Conservation (phyloP, 2,329 filamentous ascomycete species). For the Alternaria angustiovoidea region DNA sequence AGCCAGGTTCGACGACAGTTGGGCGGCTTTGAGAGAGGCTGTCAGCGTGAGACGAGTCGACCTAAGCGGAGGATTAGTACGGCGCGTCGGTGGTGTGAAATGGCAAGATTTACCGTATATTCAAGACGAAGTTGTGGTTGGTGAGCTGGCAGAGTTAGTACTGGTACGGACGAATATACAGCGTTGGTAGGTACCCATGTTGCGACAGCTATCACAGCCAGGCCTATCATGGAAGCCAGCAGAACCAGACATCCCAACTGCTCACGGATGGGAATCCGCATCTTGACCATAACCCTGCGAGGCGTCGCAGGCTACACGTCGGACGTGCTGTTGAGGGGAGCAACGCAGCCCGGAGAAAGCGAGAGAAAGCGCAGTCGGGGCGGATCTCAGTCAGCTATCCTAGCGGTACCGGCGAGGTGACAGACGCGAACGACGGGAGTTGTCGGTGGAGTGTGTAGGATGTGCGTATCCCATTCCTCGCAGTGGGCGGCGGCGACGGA, state of each 20-base stretch:
- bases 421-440: conserved; percentile 21
- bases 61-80: conserved; percentile 36
- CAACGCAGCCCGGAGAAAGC: conserved; percentile 8
- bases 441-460: conserved; percentile 16
- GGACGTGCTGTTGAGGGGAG: conserved; percentile 12
- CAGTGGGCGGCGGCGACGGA: not conserved
- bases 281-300: conserved; percentile 55
- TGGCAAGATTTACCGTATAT: conserved; percentile 55
- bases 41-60: conserved; percentile 74
- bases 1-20: conserved; percentile 79
- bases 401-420: conserved; percentile 19
- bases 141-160: conserved; percentile 56
- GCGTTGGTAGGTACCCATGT: conserved; percentile 58
- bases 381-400: not conserved
- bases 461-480: conserved; percentile 40
- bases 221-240: conserved; percentile 74
- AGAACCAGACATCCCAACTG: conserved; percentile 85
- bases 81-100: not conserved
- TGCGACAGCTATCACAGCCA: conserved; percentile 81
- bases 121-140: conserved; percentile 68
- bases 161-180: conserved; percentile 7
- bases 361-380: conserved; percentile 3
- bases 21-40: conserved; percentile 84
- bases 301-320: not conserved
- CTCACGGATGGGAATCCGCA: conserved; percentile 88